Percentiles rank a stretch among this genome's conserved stretches.
These are phyloP conservation scores for Oxalis stricta DNA, from an alignment of 441 rosid genomes.

Conservation along the genomic window DNA sequence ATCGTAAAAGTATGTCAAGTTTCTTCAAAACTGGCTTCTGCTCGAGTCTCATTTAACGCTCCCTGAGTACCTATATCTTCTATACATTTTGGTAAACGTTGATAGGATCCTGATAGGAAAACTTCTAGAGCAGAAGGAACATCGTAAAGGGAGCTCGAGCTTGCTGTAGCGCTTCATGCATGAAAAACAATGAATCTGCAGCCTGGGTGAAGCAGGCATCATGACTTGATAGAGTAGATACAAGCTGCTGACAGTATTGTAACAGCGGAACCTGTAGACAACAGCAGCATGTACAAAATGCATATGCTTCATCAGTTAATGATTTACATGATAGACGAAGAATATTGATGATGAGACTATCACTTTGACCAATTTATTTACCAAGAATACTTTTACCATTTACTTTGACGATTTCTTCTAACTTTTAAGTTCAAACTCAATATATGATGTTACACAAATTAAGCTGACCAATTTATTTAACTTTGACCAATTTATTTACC, in stretches of 20 bases:
- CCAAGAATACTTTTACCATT: no score
- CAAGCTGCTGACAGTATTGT: slow-evolving; percentile 80
- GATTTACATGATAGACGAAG: neutral
- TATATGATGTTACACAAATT: no score
- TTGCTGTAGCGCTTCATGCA: slow-evolving; percentile 97
- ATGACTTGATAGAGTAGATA: slow-evolving; percentile 82
- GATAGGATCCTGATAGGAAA: slow-evolving; percentile 80
- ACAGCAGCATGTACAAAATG: slow-evolving; percentile 4
- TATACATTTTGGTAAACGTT: slow-evolving; percentile 81
- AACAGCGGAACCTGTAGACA: slow-evolving; percentile 75
- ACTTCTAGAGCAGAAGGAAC: slow-evolving; percentile 94
- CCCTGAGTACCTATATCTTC: slow-evolving; percentile 83
- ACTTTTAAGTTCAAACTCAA: no score
- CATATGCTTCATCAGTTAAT: neutral
- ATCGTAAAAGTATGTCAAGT: slow-evolving; percentile 77
- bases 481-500: no score
- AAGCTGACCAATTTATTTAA: no score
- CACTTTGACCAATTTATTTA: no score
- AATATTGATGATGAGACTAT: no score
- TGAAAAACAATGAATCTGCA: slow-evolving; percentile 88
- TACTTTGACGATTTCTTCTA: no score
- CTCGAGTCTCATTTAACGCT: slow-evolving; percentile 51
- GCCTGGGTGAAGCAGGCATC: slow-evolving; percentile 90
- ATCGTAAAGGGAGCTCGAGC: slow-evolving; percentile 97
- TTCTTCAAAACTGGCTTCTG: slow-evolving; percentile 83